Percentiles rank a stretch among this genome's conserved stretches.
Evolutionary conservation across 2,329 filamentous ascomycete genomes (phyloP).

Genomic region (Ophiocordyceps camponoti-leonardi): DNA sequence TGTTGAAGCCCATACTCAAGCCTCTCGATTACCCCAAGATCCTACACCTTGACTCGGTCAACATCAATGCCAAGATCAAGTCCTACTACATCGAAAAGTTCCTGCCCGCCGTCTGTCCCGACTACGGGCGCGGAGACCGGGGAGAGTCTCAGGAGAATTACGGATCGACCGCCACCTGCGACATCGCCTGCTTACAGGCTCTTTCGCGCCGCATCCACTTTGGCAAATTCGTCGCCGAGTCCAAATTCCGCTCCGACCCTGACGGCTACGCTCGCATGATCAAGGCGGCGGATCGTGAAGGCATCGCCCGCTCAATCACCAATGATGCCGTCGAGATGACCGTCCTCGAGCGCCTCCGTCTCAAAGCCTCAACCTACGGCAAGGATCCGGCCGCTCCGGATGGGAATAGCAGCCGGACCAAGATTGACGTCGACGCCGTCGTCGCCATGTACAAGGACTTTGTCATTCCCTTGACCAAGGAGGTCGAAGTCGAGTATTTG

Average conservation of each 20-base stretch:
- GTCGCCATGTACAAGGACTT: conserved; percentile 81
- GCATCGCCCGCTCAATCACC: conserved; percentile 81
- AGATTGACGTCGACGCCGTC: conserved; percentile 86
- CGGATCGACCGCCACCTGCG: conserved; percentile 77
- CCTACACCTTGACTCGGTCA: conserved; percentile 75
- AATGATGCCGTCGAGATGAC: conserved; percentile 78
- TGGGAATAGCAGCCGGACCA: conserved; percentile 39
- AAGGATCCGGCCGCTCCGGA: conserved; percentile 59
- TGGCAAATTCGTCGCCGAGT: conserved; percentile 95
- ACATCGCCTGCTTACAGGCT: conserved; percentile 80
- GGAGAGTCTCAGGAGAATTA: conserved; percentile 89
- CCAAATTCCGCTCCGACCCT: conserved; percentile 74
- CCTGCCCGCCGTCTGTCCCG: conserved; percentile 66
- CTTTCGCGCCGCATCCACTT: conserved; percentile 87
- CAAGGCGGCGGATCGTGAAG: conserved; percentile 58
- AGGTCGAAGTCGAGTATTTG: conserved; percentile 93
- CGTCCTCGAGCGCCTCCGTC: conserved; percentile 67
- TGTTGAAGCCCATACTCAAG: conserved; percentile 69
- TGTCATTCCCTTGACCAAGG: conserved; percentile 95
- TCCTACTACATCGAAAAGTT: conserved; percentile 67
- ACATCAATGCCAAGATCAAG: conserved; percentile 80
- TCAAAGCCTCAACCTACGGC: conserved; percentile 89
- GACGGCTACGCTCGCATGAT: conserved; percentile 73
- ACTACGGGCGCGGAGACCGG: conserved; percentile 60
- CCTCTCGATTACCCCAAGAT: conserved; percentile 78